Evolutionary conservation across 805 yeast genomes (phyloP).

Genomic region (Candida nonsorbophila): DNA sequence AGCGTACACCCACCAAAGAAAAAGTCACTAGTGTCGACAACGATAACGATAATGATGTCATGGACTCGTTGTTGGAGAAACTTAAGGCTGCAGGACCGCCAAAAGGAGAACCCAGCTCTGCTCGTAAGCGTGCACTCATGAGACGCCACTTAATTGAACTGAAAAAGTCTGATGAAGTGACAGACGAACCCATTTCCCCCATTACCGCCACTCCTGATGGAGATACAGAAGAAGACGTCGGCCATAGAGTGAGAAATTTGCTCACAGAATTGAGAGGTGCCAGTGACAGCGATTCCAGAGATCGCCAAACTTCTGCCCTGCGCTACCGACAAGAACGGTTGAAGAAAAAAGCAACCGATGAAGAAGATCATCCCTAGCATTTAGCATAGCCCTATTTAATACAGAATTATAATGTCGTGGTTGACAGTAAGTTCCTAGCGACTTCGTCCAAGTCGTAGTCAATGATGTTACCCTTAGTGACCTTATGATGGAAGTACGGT

Average conservation of each 20-base stretch:
- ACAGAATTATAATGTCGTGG: no score
- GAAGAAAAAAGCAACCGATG: constrained; percentile 14
- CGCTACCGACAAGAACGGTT: constrained; percentile 37
- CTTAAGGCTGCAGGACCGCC: constrained; percentile 81
- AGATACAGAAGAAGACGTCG: constrained; percentile 21
- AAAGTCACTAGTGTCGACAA: constrained; percentile 27
- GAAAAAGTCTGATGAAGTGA: constrained; percentile 4
- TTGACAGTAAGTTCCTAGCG: no score
- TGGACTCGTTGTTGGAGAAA: constrained; percentile 84
- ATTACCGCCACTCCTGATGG: constrained; percentile 3
- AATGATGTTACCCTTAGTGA: constrained; percentile 16
- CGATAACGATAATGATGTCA: constrained; percentile 50
- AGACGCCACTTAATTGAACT: constrained; percentile 53
- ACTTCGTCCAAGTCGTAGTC: constrained; percentile 26
- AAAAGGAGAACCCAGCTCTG: constrained; percentile 71
- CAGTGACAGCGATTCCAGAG: constrained; percentile 11
- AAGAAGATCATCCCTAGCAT: no score
- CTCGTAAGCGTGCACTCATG: constrained; percentile 74
- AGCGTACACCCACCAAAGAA: constrained; percentile 14
- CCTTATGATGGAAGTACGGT: constrained; percentile 27
- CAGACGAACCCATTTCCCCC: constrained; percentile 5
- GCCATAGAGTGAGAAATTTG: constrained; percentile 57
- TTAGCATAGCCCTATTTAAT: no score
- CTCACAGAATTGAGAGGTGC: constrained; percentile 53
- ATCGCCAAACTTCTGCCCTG: constrained; percentile 34